Percentiles rank a stretch among this genome's conserved stretches.
Evolutionary conservation across 495 filamentous ascomycete species (phyloP).

Genomic region (Penicillium malachiteum): DNA sequence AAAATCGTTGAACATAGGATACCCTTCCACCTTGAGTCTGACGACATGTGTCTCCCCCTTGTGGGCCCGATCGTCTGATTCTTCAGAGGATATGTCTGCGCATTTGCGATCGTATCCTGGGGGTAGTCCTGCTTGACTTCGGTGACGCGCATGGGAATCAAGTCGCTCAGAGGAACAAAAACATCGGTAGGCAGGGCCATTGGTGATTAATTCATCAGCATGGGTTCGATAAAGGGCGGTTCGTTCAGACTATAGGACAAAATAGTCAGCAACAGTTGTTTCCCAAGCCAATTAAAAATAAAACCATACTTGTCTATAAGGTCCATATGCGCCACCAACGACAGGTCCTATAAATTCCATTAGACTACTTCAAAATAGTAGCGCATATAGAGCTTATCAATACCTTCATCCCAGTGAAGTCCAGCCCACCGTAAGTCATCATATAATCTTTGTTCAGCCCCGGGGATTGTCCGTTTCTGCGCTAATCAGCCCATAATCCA

Average conservation of each 20-base stretch:
- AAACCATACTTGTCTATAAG: constrained; percentile 76
- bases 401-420: constrained; percentile 90
- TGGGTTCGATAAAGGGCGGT: constrained; percentile 70
- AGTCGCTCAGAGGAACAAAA: constrained; percentile 81
- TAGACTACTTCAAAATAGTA: background rate
- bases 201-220: constrained; percentile 64
- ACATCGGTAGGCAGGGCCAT: constrained; percentile 83
- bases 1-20: constrained; percentile 67
- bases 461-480: constrained; percentile 74
- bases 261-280: constrained; percentile 4
- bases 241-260: constrained; percentile 67
- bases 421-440: constrained; percentile 86
- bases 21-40: constrained; percentile 63
- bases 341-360: constrained; percentile 60
- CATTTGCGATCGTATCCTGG: constrained; percentile 80
- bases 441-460: constrained; percentile 72
- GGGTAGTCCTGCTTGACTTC: constrained; percentile 57
- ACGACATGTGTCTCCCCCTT: constrained; percentile 74
- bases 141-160: constrained; percentile 57
- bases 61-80: constrained; percentile 66
- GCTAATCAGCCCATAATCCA: constrained; percentile 28
- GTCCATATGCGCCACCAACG: constrained; percentile 73
- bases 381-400: background rate
- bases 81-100: constrained; percentile 56
- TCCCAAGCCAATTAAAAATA: too few relatives aligned